phyloP scores from a whole-genome alignment of 495 filamentous ascomycete species.

The Aspergillus kassunensis region DNA sequence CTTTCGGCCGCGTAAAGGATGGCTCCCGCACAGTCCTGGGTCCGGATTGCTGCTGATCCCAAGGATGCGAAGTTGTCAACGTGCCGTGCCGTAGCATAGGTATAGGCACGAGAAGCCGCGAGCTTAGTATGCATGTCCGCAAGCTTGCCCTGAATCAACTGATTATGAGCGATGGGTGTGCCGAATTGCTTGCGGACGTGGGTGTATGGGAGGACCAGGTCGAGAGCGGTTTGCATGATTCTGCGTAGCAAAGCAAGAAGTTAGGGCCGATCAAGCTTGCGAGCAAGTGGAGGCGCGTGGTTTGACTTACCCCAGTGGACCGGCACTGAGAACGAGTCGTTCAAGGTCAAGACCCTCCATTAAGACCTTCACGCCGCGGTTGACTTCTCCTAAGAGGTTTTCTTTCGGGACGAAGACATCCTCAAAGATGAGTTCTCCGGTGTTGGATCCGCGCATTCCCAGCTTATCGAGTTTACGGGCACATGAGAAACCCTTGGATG shows the following conservation, averaged over 20 bases:
- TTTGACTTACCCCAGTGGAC: slow-evolving; percentile 66
- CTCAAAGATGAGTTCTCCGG: slow-evolving; percentile 90
- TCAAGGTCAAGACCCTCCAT: slow-evolving; percentile 98
- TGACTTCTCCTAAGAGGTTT: slow-evolving; percentile 75
- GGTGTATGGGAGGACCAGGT: slow-evolving; percentile 83
- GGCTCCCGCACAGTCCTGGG: slow-evolving; percentile 90
- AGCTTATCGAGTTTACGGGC: slow-evolving; percentile 95
- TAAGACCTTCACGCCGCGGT: slow-evolving; percentile 81
- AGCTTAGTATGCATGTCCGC: slow-evolving; percentile 98
- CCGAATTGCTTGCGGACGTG: slow-evolving; percentile 89
- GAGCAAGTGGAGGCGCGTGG: not conserved
- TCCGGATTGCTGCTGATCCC: slow-evolving; percentile 53
- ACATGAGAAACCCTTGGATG: slow-evolving; percentile 73
- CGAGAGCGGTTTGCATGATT: slow-evolving; percentile 90
- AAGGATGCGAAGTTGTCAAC: slow-evolving; percentile 64
- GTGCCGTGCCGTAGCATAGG: slow-evolving; percentile 66
- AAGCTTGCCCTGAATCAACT: slow-evolving; percentile 88
- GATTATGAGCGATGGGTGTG: slow-evolving; percentile 83
- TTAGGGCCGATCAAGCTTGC: not conserved
- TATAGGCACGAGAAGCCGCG: slow-evolving; percentile 75
- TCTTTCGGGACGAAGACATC: slow-evolving; percentile 83
- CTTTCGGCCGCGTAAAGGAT: slow-evolving; percentile 94
- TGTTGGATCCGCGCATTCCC: slow-evolving; percentile 96
- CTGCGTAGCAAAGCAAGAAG: slow-evolving; percentile 23
- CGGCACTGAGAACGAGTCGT: slow-evolving; percentile 85